Evolutionary conservation across 371 early-diverging fungal genomes (phyloP), one percentile per base, ranked within the genome.

Genomic region (Actinomortierella wolfii): DNA sequence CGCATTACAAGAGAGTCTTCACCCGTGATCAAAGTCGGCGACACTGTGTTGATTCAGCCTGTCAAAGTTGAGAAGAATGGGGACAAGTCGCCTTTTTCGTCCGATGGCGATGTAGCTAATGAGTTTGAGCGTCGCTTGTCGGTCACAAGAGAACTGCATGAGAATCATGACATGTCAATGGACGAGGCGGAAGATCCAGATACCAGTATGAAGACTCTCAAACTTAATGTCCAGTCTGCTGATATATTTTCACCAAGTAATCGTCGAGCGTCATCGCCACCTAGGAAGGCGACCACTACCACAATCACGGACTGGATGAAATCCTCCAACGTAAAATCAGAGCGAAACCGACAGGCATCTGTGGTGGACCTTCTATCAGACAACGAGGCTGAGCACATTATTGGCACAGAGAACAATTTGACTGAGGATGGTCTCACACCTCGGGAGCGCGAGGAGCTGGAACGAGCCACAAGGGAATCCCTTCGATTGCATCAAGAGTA

Each of bases 201-300:
- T 51, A n/a, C 28, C 51, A 51, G 28, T 14, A 51, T 51, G 54
- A n/a, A 43, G 3, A n/a, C 24, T 21, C 25, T 41, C 42, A 34
- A 34, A 11, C 34, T 6, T 34, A 11, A 34, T 24, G 42, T 14
- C 24, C 3, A 41, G 18, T 1, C 3, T 54, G 54, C 8, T 64
- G 65, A 64, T 60, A 64, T 9, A 49, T 45, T 21, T 46, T 53
- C 41, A 64, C 69, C 5, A 54, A 65, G 23, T n/a, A 57, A 7
- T 58, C 59, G 3, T 26, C 51, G 48, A 49, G 44, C n/a, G 55
- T 23, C 42, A 15, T 40, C 25, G 21, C 24, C 47, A 47, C 47
- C 29, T 28, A 25, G 34, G 28, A 47, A 25, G 15, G 6, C 51
- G 21, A 17, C 34, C 43, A 24, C 21, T 39, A 13, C 18, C 20